phyloP scores from a whole-genome alignment of 1,284 basidiomycete species.

The Mycosarcoma mackinlayi region DNA sequence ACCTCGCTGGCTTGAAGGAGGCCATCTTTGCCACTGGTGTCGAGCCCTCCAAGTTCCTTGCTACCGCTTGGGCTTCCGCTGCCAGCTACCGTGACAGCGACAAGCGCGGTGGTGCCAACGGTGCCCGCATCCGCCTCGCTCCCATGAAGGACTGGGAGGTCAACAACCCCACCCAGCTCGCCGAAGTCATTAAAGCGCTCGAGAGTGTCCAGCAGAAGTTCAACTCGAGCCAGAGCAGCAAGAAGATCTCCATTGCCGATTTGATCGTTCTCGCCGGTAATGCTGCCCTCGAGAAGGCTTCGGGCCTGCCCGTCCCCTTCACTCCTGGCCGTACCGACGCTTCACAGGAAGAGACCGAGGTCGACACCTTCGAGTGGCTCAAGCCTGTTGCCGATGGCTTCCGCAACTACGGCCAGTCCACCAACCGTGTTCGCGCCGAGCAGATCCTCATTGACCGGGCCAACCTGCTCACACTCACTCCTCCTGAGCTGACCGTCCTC shows the following conservation, averaged over 20 bases:
- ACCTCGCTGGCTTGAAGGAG: conserved; percentile 42
- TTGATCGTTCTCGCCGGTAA: conserved; percentile 42
- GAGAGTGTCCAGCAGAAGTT: conserved; percentile 46
- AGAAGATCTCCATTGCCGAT: conserved; percentile 46
- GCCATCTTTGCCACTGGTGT: conserved; percentile 38
- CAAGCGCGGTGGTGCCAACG: conserved; percentile 49
- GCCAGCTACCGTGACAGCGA: conserved; percentile 37
- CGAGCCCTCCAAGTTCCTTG: conserved; percentile 42
- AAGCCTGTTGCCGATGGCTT: conserved; percentile 38
- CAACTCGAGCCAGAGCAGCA: conserved; percentile 41
- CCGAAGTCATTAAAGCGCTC: conserved; percentile 39
- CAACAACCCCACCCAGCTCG: conserved; percentile 39
- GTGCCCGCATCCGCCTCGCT: conserved; percentile 39
- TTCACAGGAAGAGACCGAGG: conserved; percentile 36
- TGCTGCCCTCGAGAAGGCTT: conserved; percentile 47
- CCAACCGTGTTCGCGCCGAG: conserved; percentile 37
- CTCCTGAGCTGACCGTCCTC: conserved; percentile 43
- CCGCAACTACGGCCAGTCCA: conserved; percentile 41
- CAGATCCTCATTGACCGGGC: conserved; percentile 43
- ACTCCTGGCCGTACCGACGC: conserved; percentile 44
- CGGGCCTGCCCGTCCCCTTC: conserved; percentile 40
- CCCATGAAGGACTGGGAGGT: conserved; percentile 50
- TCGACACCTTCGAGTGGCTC: conserved; percentile 38
- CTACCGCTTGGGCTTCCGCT: conserved; percentile 38
- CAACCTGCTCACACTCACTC: conserved; percentile 38